Evolutionary conservation across 768 basidiomycete species (phyloP).

Genomic region (Suillus spraguei): DNA sequence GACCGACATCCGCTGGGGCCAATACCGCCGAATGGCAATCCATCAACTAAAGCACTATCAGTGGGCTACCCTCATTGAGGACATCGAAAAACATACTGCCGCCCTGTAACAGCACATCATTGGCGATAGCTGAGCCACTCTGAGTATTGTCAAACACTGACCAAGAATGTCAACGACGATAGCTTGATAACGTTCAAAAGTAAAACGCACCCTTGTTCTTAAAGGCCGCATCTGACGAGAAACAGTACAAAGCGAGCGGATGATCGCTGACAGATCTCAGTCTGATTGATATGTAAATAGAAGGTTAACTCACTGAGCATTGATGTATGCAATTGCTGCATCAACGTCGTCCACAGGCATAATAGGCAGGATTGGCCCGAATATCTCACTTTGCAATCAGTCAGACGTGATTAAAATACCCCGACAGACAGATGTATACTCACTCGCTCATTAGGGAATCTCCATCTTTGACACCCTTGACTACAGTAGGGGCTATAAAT

Average conservation of each 20-base stretch:
- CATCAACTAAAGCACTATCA: conserved; percentile 42
- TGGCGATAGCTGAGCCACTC: conserved; percentile 70
- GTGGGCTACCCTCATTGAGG: not conserved
- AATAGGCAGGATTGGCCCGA: conserved; percentile 81
- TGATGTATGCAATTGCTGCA: conserved; percentile 71
- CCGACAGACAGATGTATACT: conserved; percentile 27
- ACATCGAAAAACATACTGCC: conserved; percentile 42
- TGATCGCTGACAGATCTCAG: conserved; percentile 52
- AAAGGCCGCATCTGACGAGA: conserved; percentile 58
- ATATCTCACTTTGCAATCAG: conserved; percentile 63
- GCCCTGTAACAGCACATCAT: conserved; percentile 68
- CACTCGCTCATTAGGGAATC: conserved; percentile 82
- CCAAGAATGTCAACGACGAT: conserved; percentile 8
- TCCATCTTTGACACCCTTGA: conserved; percentile 58
- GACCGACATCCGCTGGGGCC: conserved; percentile 72
- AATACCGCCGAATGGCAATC: conserved; percentile 74
- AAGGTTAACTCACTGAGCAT: conserved; percentile 40
- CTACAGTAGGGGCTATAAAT: conserved; percentile 74
- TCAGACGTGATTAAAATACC: conserved; percentile 5
- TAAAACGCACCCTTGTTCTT: conserved; percentile 59
- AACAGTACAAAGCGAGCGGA: conserved; percentile 79
- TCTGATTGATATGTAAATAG: not conserved
- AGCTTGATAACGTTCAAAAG: not conserved
- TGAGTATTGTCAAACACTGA: conserved; percentile 70
- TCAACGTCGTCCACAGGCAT: conserved; percentile 71